These are phyloP conservation scores for Fusarium beomiforme DNA, from an alignment of 2,329 filamentous ascomycete species.

Conservation along the genomic window DNA sequence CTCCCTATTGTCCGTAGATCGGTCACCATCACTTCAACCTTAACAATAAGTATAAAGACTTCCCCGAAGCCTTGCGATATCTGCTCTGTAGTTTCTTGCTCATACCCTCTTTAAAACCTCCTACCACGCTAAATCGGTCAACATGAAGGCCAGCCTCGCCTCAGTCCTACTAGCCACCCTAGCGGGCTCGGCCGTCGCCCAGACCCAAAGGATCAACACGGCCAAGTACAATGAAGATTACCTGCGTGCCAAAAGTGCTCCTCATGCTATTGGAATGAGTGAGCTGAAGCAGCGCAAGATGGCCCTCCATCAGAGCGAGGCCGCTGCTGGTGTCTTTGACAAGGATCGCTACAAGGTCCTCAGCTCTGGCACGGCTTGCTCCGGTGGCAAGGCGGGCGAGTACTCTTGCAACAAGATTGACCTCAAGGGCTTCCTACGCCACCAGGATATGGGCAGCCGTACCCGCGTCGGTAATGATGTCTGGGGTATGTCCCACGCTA, in stretches of 20 bases:
- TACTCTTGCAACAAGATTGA: conserved; percentile 15
- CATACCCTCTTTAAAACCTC: not conserved
- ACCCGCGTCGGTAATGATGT: conserved; percentile 2
- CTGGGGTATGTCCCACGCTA: not conserved
- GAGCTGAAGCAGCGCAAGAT: conserved; percentile 11
- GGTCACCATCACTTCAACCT: not conserved
- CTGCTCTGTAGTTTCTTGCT: not conserved
- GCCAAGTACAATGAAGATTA: conserved; percentile 11
- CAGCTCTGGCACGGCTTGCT: not conserved
- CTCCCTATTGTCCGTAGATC: too few relatives aligned
- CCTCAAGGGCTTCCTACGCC: not conserved
- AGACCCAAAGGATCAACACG: conserved; percentile 1
- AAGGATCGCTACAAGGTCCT: conserved; percentile 13
- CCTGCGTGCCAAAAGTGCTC: conserved; percentile 6
- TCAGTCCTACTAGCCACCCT: conserved; percentile 9
- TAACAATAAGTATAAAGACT: not conserved
- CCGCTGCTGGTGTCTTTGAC: not conserved
- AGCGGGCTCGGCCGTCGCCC: conserved; percentile 6
- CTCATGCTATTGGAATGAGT: conserved; percentile 4
- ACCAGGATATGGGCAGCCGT: conserved; percentile 10
- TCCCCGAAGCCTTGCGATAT: rapidly evolving
- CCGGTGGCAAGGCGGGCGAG: not conserved
- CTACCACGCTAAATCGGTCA: not conserved
- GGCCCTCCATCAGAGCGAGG: not conserved
- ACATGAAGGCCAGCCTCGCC: conserved; percentile 5